phyloP scores from a whole-genome alignment of 345 rosid genomes.

The Acer saccharum region DNA sequence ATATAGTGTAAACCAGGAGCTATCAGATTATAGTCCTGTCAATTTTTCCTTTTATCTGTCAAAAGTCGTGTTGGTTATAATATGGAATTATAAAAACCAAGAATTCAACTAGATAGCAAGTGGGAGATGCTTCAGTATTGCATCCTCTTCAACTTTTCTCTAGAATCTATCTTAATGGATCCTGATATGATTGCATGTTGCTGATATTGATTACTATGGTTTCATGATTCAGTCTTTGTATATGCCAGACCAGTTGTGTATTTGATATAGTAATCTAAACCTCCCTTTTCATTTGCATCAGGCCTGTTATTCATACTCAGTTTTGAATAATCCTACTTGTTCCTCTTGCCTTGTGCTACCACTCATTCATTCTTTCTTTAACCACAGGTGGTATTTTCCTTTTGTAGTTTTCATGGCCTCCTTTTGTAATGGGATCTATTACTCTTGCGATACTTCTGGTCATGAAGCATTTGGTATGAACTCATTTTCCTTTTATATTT shows the following conservation, averaged over 20 bases:
- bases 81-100: not conserved
- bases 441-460: slow-evolving; percentile 77
- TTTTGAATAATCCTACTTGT: not conserved
- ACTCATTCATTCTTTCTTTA: slow-evolving; percentile 46
- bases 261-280: not conserved
- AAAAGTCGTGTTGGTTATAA: not conserved
- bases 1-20: not conserved
- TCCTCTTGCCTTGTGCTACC: slow-evolving; percentile 27
- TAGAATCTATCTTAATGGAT: slow-evolving; percentile 6
- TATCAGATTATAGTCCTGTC: not conserved
- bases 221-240: slow-evolving; percentile 14
- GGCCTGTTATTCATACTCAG: not conserved
- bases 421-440: slow-evolving; percentile 92
- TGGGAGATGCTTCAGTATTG: not conserved
- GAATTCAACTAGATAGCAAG: not conserved
- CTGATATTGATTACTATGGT: not conserved
- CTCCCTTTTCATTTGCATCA: slow-evolving; percentile 11
- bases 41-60: not conserved
- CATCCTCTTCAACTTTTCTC: not conserved
- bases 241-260: not conserved
- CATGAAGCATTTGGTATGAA: slow-evolving; percentile 90
- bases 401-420: slow-evolving; percentile 99
- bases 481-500: slow-evolving; percentile 15
- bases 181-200: not conserved
- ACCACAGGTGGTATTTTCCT: slow-evolving; percentile 60